Evolutionary conservation across 2,329 filamentous ascomycete species (phyloP).

Genomic region (Cercospora nicotianae): DNA sequence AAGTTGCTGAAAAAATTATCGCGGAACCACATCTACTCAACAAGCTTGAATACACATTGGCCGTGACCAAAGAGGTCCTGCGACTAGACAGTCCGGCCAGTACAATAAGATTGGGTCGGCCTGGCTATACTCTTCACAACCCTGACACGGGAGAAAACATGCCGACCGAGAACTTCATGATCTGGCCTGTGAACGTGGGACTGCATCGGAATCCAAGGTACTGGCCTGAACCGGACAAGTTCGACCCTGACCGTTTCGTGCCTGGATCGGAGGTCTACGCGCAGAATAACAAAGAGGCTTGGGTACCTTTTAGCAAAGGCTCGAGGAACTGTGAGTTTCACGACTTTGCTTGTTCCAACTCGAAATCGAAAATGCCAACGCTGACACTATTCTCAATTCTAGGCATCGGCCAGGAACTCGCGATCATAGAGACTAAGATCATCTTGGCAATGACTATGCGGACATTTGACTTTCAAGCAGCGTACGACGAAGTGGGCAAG

Average conservation of each 20-base stretch:
- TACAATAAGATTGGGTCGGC: conserved; percentile 40
- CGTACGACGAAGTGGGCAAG: conserved; percentile 41
- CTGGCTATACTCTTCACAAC: conserved; percentile 44
- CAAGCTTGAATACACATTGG: conserved; percentile 53
- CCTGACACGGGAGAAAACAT: conserved; percentile 46
- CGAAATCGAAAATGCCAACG: no score
- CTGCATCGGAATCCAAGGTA: conserved; percentile 41
- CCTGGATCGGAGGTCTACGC: conserved; percentile 38
- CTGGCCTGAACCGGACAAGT: conserved; percentile 43
- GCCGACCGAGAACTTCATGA: conserved; percentile 47
- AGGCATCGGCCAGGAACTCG: conserved; percentile 56
- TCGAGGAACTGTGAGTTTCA: conserved; percentile 49
- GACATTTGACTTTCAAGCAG: conserved; percentile 51
- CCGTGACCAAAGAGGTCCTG: conserved; percentile 56
- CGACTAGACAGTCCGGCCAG: conserved; percentile 54
- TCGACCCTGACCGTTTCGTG: conserved; percentile 53
- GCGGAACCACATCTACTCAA: conserved; percentile 51
- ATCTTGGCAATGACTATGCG: conserved; percentile 53
- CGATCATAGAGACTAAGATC: conserved; percentile 54
- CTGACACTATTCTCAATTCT: neutral
- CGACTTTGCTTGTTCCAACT: neutral
- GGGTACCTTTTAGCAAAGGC: conserved; percentile 58
- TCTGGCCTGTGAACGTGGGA: conserved; percentile 44
- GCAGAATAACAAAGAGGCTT: conserved; percentile 47
- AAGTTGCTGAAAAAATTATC: conserved; percentile 42